Conservation (phyloP, 2,329 filamentous ascomycete species). For the Pochonia chlamydosporia region DNA sequence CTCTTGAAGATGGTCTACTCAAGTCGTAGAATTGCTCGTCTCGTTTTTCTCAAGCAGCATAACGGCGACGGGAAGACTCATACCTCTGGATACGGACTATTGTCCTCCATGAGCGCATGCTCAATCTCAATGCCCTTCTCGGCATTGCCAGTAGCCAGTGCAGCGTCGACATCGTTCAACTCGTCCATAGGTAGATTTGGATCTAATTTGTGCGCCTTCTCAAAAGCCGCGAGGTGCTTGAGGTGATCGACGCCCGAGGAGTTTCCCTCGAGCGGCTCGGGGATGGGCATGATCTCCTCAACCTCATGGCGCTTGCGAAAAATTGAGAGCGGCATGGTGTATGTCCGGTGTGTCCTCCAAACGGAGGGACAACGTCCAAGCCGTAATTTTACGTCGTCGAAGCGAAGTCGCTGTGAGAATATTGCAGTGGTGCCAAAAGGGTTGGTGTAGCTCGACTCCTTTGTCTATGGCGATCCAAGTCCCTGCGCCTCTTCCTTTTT, state of each 20-base stretch:
- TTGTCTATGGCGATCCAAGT: not conserved
- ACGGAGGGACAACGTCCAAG: slow-evolving; percentile 2
- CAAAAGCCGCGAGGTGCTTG: slow-evolving; percentile 48
- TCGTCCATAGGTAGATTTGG: slow-evolving; percentile 60
- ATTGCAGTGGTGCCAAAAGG: not conserved
- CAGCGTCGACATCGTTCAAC: slow-evolving; percentile 54
- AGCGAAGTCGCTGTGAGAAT: not conserved
- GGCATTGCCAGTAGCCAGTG: slow-evolving; percentile 46
- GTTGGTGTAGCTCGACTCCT: not conserved
- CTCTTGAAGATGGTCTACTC: not conserved
- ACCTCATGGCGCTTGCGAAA: slow-evolving; percentile 41
- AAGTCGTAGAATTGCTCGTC: not conserved
- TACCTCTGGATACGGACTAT: slow-evolving; percentile 63
- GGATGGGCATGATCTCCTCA: slow-evolving; percentile 38
- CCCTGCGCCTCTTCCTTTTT: not conserved
- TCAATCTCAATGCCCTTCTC: slow-evolving; percentile 53
- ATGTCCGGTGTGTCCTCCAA: not conserved
- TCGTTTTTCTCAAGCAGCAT: not conserved
- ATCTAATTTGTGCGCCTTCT: slow-evolving; percentile 57
- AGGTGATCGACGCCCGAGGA: slow-evolving; percentile 35
- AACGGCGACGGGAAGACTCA: slow-evolving; percentile 9
- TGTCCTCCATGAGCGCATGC: slow-evolving; percentile 54
- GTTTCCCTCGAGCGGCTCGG: slow-evolving; percentile 32
- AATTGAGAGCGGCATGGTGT: slow-evolving; percentile 27
- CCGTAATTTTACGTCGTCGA: not conserved